These are phyloP conservation scores for Alternaria novae-zelandiae DNA, from an alignment of 2,329 filamentous ascomycete species.

Conservation along the genomic window DNA sequence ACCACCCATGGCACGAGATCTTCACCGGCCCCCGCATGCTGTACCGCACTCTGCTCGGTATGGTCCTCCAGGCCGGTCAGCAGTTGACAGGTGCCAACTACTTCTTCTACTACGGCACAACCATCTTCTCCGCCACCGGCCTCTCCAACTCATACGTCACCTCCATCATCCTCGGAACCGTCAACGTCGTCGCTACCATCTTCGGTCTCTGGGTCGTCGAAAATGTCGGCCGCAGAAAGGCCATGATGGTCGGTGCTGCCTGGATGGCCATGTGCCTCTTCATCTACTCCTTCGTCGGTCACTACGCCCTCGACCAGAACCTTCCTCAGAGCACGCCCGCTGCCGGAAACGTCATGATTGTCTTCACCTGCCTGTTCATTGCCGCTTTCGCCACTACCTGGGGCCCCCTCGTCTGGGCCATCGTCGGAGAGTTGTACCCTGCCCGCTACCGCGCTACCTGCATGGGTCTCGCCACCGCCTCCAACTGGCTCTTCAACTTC, in stretches of 20 bases:
- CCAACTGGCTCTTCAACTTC: conserved; percentile 57
- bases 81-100: conserved; percentile 71
- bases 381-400: conserved; percentile 71
- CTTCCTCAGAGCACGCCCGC: conserved; percentile 42
- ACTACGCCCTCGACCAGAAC: conserved; percentile 47
- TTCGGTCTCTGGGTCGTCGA: conserved; percentile 56
- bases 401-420: conserved; percentile 75
- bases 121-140: conserved; percentile 53
- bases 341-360: conserved; percentile 67
- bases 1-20: conserved; percentile 61
- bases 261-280: conserved; percentile 66
- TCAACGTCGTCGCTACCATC: conserved; percentile 58
- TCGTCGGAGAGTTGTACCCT: conserved; percentile 70
- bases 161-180: conserved; percentile 57
- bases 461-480: conserved; percentile 52
- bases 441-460: conserved; percentile 59
- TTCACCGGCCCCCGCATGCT: conserved; percentile 71
- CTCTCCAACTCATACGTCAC: conserved; percentile 55
- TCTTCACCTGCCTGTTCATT: conserved; percentile 73
- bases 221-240: conserved; percentile 54
- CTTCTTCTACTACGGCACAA: conserved; percentile 54
- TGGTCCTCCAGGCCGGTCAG: conserved; percentile 69
- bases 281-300: conserved; percentile 57
- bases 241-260: conserved; percentile 54
- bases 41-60: conserved; percentile 68